Base-by-base conservation (phyloP, 2,329 filamentous ascomycete species). In the Claviceps pazoutovae region DNA sequence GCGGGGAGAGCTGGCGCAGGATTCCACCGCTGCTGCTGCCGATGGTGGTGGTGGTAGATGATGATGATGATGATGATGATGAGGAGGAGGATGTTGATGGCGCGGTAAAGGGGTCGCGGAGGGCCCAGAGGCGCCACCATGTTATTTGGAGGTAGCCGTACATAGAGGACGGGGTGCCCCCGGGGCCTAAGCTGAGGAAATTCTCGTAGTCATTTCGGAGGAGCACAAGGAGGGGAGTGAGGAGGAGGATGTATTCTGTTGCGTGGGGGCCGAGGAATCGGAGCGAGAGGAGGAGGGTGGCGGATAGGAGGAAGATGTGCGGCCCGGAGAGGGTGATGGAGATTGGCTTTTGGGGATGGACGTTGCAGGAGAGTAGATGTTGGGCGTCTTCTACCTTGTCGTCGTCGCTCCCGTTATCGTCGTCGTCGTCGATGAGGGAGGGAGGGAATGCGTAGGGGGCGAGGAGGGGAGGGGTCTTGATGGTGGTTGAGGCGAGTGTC, bases 111-210 rank as follows among this genome's bases (percentile, higher is more conserved):
- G 85, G 84, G 60, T 91, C 75, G 5, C 80, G 76, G 4, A 93
- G 73, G 38, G 79, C 77, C 71, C 88, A 83, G 46, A 90, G 68
- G 11, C 83, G 80, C 48, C 91, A 77, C 66, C 80, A 79, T 56
- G 83, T 84, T 65, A 93, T 82, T 51, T 79, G 78, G 26, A 88
- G 68, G 65, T 91, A 94, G 56, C 87, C 88, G 5, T 68, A 56
- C 43, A 86, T 77, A 0, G 84, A 93, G 2, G 82, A 76, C 0
- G 88, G 86, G 0, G 86, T 91, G 53, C 88, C 88, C 23, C 88
- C 88, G 0, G 86, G 87, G 0, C 88, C 88, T 19, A 94, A 79
- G 41, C 78, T 78, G 56, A 91, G 71, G 67, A 88, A 93, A 63
- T 83, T 84, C 50, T 74, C 70, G 67, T 88, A 93, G 71, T 91